These are phyloP conservation scores for Trichocomaceae sp. DNA, from an alignment of 2,329 filamentous ascomycete genomes.

Conservation along the genomic window DNA sequence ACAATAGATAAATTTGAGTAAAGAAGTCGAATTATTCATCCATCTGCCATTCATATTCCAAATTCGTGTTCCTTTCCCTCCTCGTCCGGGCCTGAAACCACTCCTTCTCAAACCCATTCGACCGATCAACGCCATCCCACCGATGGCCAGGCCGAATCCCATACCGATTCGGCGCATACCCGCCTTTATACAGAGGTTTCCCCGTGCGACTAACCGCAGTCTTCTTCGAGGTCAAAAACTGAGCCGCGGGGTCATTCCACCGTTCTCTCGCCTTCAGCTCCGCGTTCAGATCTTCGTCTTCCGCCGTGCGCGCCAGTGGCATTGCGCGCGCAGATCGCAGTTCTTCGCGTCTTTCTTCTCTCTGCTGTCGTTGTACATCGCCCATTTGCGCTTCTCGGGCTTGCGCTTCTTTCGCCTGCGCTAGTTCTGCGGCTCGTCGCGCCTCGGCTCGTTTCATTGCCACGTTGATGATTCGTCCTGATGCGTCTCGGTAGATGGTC, in stretches of 20 bases:
- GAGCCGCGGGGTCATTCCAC: slow-evolving; percentile 92
- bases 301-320: slow-evolving; percentile 69
- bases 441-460: slow-evolving; percentile 84
- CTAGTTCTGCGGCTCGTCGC: slow-evolving; percentile 68
- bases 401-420: slow-evolving; percentile 56
- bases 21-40: slow-evolving; percentile 57
- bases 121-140: slow-evolving; percentile 94
- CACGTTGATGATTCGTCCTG: slow-evolving; percentile 87
- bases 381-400: slow-evolving; percentile 69
- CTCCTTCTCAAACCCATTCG: slow-evolving; percentile 88
- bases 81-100: slow-evolving; percentile 84
- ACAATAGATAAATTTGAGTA: background rate
- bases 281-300: slow-evolving; percentile 79
- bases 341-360: slow-evolving; percentile 57
- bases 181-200: slow-evolving; percentile 68
- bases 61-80: slow-evolving; percentile 64
- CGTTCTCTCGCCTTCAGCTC: slow-evolving; percentile 68
- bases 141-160: slow-evolving; percentile 85
- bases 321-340: slow-evolving; percentile 77
- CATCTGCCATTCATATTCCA: slow-evolving; percentile 95
- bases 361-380: slow-evolving; percentile 71
- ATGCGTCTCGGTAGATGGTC: slow-evolving; percentile 92
- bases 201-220: slow-evolving; percentile 43
- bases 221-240: slow-evolving; percentile 58
- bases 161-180: slow-evolving; percentile 83